Evolutionary conservation across 2,329 filamentous ascomycete genomes (phyloP), one percentile per base, ranked within the genome.

Genomic region (Polytolypa hystricis): DNA sequence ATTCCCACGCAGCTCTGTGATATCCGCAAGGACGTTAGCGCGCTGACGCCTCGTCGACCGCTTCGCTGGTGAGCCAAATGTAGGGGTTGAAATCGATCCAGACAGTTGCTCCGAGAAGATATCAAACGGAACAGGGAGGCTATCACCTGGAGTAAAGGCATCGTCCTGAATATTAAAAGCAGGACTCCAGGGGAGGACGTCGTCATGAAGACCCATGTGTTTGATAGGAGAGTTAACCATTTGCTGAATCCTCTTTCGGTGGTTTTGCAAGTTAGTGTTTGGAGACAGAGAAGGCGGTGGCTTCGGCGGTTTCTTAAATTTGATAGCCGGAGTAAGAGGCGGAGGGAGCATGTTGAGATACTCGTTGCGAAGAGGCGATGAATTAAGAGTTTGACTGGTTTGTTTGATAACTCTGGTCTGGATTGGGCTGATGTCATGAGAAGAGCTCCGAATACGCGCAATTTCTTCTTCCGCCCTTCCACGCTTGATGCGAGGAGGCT

Each of bases 381-480:
- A 85, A 2, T 79, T 81, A 18, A 54, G 46, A 16, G 56, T 16
- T 2, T 52, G 41, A n/a, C 43, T 49, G 4, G 53, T 33, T n/a
- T 60, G 54, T 38, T 56, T 61, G 35, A 56, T 44, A 4, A 46
- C 39, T 11, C 77, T 71, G 9, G 54, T 48, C 21, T 60, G 48
- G 33, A 77, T 83, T 4, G 91, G 91, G 53, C 87, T 96, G 16
- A 63, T 51, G 52, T 94, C 87, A 51, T 87, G 89, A 2, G 86
- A 94, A 2, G 89, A 95, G 43, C 83, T 84, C 47, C 91, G 81
- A 37, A 96, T 80, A 27, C 89, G 84, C 30, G 83, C 84, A 66
- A 98, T 95, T 60, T 95, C 91, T 51, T 93, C 87, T 58, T 96
- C 91, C 11, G 91, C 91, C 42, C 89, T 81, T 19, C 89, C 89